phyloP scores from a whole-genome alignment of 2,329 filamentous ascomycete genomes.

The Fusarium tricinctum region DNA sequence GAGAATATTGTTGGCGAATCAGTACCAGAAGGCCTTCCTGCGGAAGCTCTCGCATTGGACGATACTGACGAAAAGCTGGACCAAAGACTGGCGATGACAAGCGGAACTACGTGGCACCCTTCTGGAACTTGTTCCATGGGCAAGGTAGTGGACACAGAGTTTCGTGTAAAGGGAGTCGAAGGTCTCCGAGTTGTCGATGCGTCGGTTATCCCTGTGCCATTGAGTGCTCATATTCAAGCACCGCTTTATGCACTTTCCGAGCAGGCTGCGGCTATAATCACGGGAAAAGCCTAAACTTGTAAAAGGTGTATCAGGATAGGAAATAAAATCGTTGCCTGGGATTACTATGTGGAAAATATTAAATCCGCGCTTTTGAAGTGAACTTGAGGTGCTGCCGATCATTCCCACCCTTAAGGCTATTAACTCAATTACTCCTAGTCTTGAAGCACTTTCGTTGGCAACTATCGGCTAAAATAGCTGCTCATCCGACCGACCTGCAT shows the following conservation, averaged over 20 bases:
- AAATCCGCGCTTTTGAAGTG: too few relatives aligned
- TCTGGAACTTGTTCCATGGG: constrained; percentile 69
- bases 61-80: constrained; percentile 44
- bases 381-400: too few relatives aligned
- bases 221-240: constrained; percentile 52
- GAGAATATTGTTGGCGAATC: constrained; percentile 43
- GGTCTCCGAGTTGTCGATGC: constrained; percentile 54
- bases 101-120: constrained; percentile 65
- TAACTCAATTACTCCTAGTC: too few relatives aligned
- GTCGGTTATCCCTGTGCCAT: constrained; percentile 51
- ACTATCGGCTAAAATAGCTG: too few relatives aligned
- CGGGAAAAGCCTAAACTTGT: constrained; percentile 7
- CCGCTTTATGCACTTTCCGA: constrained; percentile 55
- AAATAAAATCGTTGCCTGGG: too few relatives aligned
- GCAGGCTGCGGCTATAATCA: constrained; percentile 51
- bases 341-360: too few relatives aligned
- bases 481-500: too few relatives aligned
- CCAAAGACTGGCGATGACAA: constrained; percentile 38
- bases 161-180: constrained; percentile 63
- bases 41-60: constrained; percentile 32
- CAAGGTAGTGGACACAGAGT: constrained; percentile 67
- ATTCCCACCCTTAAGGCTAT: too few relatives aligned
- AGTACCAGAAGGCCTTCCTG: constrained; percentile 30
- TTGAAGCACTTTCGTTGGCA: too few relatives aligned
- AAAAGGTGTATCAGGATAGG: neutral